Base-by-base conservation (phyloP, 768 basidiomycete genomes). In the Pisolithus microcarpus region DNA sequence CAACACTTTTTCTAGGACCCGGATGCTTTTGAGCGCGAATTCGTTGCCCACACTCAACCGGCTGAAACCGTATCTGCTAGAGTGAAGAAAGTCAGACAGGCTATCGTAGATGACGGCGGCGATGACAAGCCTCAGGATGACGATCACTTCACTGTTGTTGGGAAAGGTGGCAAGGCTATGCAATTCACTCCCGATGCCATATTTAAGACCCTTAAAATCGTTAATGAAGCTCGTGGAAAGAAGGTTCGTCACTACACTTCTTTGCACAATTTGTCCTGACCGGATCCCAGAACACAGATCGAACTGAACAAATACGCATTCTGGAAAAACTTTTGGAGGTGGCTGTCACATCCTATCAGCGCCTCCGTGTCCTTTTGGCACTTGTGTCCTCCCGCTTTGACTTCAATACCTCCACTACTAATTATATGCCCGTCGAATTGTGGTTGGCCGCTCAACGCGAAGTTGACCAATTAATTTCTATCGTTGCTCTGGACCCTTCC, bases 311-410 rank as follows among this genome's bases (percentile, higher is more conserved):
- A 76, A 90, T 96, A 58, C 83, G 85, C 53, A 90, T 91, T 48
- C 77, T 98, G 16, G 87, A 93, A 63, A 84, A 86, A 59, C 76
- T 97, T 11, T 75, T 95, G 10, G 84, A 86, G 60, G 87, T 94
- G 13, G 84, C 93, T 6, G 79, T 77, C 11, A 95, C 92, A 5
- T 72, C 89, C 0, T 99, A 99, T 67, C 91, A 95, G 63, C 84
- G 83, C 57, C 93, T 99, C 53, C 87, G 96, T 49, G 91, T 99
- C 30, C 82, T 98, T 31, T 81, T 99, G 47, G 87, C 93, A 15
- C 80, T 98, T 49, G 81, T 98, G 59, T 92, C 94, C 3, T 90
- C 93, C 8, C 87, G 93, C 40, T 96, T 98, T 65, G 96, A 99
- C 72, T 98, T 96, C 74, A 94, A 92, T 66, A 85, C 91, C 21